phyloP scores from a whole-genome alignment of 768 basidiomycete species.

The Russula dissimulans region DNA sequence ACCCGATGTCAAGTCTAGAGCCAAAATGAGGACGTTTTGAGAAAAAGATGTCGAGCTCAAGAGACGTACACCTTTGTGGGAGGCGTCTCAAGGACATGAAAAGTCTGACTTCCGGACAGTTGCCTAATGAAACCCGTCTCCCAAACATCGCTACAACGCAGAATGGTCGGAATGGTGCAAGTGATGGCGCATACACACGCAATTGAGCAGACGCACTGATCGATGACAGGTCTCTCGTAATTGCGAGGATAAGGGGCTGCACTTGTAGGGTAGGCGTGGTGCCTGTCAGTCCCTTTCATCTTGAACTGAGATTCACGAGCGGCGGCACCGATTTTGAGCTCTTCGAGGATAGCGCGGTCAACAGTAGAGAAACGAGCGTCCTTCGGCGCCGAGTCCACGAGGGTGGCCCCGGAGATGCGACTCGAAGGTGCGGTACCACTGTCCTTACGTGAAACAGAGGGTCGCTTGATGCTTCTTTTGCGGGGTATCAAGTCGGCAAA shows the following conservation, averaged over 20 bases:
- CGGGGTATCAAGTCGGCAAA: slow-evolving; percentile 17
- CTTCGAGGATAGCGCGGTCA: slow-evolving; percentile 51
- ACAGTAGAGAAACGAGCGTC: slow-evolving; percentile 44
- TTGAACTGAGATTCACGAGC: slow-evolving; percentile 50
- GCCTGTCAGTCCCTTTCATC: slow-evolving; percentile 40
- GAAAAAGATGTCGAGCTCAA: not conserved
- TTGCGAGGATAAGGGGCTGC: slow-evolving; percentile 63
- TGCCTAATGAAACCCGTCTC: slow-evolving; percentile 48
- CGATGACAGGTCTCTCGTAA: slow-evolving; percentile 53
- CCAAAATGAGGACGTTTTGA: slow-evolving; percentile 1
- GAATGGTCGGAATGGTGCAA: slow-evolving; percentile 2
- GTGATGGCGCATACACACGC: not conserved
- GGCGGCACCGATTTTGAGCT: slow-evolving; percentile 42
- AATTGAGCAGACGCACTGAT: slow-evolving; percentile 44
- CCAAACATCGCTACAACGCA: slow-evolving; percentile 50
- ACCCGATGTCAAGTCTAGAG: slow-evolving; percentile 58
- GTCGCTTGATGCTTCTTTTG: slow-evolving; percentile 11
- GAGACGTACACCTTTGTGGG: slow-evolving; percentile 52
- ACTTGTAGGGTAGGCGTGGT: slow-evolving; percentile 42
- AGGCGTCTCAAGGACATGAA: slow-evolving; percentile 52
- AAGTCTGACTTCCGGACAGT: slow-evolving; percentile 49
- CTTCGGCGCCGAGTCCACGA: not conserved
- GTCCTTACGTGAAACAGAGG: slow-evolving; percentile 6
- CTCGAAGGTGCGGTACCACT: not conserved
- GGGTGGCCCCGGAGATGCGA: not conserved